A percentile compares a stretch with the other conserved stretches of the same genome.
These are phyloP conservation scores for Cyclotella atomus DNA, from an alignment of 108 stramenopile species.

Conservation along the genomic window DNA sequence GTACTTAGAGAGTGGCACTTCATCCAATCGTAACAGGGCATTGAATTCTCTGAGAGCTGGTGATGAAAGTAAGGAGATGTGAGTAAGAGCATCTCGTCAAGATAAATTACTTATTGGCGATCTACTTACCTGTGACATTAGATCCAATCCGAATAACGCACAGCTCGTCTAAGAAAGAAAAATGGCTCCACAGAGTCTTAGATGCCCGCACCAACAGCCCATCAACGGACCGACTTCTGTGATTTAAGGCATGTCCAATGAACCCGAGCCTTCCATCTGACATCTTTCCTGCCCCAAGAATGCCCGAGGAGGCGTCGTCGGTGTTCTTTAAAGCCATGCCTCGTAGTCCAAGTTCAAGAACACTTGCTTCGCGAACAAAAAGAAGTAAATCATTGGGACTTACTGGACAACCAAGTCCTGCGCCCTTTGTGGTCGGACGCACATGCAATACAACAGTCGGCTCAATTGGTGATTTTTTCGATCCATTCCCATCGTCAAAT, in stretches of 20 bases:
- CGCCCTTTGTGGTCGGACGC: slow-evolving; percentile 11
- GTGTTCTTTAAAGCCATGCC: slow-evolving; percentile 29
- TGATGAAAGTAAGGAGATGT: too few relatives aligned
- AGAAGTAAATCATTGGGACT: slow-evolving; percentile 39
- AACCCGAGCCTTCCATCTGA: slow-evolving; percentile 43
- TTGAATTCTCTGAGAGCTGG: slow-evolving; percentile 58
- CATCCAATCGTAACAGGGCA: slow-evolving; percentile 38
- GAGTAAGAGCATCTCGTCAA: too few relatives aligned
- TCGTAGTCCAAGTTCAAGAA: slow-evolving; percentile 37
- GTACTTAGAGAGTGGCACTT: slow-evolving; percentile 44
- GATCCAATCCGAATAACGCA: slow-evolving; percentile 50
- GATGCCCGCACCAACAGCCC: slow-evolving; percentile 46
- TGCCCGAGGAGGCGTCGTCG: background rate
- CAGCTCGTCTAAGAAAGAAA: slow-evolving; percentile 39
- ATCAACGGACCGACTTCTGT: slow-evolving; percentile 40
- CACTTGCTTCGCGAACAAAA: slow-evolving; percentile 24
- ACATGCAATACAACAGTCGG: slow-evolving; percentile 35
- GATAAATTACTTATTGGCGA: too few relatives aligned
- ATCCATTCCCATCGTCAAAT: slow-evolving; percentile 6
- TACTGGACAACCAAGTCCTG: slow-evolving; percentile 30
- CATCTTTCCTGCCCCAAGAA: slow-evolving; percentile 8
- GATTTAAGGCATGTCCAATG: slow-evolving; percentile 44
- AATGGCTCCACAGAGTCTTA: slow-evolving; percentile 39
- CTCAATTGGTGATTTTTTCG: slow-evolving; percentile 13
- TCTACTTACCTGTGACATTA: slow-evolving; percentile 51